A percentile compares a stretch with the other conserved stretches of the same genome.
Evolutionary conservation across 495 filamentous ascomycete species (phyloP).

Genomic region (Aspergillus taichungensis): DNA sequence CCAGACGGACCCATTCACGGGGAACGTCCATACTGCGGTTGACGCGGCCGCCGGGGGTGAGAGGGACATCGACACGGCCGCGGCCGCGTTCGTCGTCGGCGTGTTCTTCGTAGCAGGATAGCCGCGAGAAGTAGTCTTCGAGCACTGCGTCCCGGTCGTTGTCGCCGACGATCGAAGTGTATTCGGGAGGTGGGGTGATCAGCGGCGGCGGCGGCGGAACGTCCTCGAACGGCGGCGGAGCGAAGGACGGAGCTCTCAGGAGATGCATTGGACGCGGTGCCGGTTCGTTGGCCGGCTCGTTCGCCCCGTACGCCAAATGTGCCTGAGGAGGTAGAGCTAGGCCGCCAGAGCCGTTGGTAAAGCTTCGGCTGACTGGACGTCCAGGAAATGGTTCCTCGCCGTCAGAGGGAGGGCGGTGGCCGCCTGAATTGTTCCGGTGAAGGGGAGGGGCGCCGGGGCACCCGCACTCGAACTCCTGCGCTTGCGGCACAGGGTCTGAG

Average conservation of each 20-base stretch:
- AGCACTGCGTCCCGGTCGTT: slow-evolving; percentile 65
- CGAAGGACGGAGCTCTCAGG: slow-evolving; percentile 77
- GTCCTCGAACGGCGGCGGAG: slow-evolving; percentile 85
- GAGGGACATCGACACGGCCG: slow-evolving; percentile 53
- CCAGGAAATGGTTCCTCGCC: slow-evolving; percentile 14
- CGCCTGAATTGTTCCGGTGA: slow-evolving; percentile 31
- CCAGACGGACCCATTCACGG: slow-evolving; percentile 45
- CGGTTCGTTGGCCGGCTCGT: slow-evolving; percentile 21
- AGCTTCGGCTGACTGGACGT: slow-evolving; percentile 30
- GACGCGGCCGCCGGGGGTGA: slow-evolving; percentile 60
- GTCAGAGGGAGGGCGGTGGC: slow-evolving; percentile 24
- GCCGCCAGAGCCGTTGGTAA: slow-evolving; percentile 37
- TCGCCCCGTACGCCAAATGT: slow-evolving; percentile 36
- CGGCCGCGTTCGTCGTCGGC: slow-evolving; percentile 45
- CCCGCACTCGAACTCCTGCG: slow-evolving; percentile 58
- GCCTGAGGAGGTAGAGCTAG: slow-evolving; percentile 40
- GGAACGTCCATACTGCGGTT: slow-evolving; percentile 61
- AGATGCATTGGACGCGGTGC: slow-evolving; percentile 72
- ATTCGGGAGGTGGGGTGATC: slow-evolving; percentile 80
- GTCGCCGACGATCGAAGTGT: slow-evolving; percentile 75
- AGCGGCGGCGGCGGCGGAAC: slow-evolving; percentile 78
- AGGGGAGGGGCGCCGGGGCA: slow-evolving; percentile 57
- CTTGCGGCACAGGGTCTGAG: slow-evolving; percentile 33
- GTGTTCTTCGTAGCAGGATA: slow-evolving; percentile 49
- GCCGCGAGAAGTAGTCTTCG: slow-evolving; percentile 81